Percentiles rank a stretch among this genome's conserved stretches.
These are phyloP conservation scores for Thecaphora thlaspeos DNA, from an alignment of 1,284 basidiomycete genomes.

Conservation along the genomic window DNA sequence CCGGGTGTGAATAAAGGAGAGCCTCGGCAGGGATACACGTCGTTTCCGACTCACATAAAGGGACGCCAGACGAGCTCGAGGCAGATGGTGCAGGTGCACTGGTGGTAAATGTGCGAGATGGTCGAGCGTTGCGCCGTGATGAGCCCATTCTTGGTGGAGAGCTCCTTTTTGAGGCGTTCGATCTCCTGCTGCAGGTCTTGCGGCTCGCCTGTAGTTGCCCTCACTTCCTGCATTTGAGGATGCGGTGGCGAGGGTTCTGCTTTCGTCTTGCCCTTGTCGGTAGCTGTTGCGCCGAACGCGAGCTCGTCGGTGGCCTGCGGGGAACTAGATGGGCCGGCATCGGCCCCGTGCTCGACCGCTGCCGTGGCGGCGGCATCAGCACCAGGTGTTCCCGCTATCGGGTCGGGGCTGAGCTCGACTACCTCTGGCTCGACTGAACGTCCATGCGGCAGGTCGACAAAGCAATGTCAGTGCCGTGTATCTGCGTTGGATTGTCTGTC, in stretches of 20 bases:
- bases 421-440: slow-evolving; percentile 6
- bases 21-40: too few species aligned
- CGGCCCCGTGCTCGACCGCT: slow-evolving; percentile 7
- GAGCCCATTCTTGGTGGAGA: not conserved
- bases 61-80: slow-evolving; percentile 45
- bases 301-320: not conserved
- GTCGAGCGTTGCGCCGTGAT: not conserved
- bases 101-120: slow-evolving; percentile 12
- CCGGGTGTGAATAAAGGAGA: not conserved
- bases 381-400: slow-evolving; percentile 1
- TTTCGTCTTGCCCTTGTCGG: slow-evolving; percentile 9
- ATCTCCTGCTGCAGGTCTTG: not conserved
- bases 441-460: not conserved
- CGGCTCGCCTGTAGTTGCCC: slow-evolving; percentile 1
- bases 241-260: slow-evolving; percentile 10
- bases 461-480: not conserved
- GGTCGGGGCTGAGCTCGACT: slow-evolving; percentile 8
- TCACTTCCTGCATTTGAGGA: slow-evolving; percentile 2
- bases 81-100: slow-evolving; percentile 44
- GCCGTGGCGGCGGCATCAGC: slow-evolving; percentile 1
- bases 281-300: slow-evolving; percentile 1
- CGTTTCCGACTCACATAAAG: slow-evolving; percentile 13
- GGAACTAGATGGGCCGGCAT: slow-evolving; percentile 11
- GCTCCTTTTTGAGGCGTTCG: not conserved
- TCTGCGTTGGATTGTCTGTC: too few species aligned